Percentiles rank a stretch among this genome's conserved stretches.
Conservation (phyloP, 2,329 filamentous ascomycete species). For the Sphaerulina vaccinii region DNA sequence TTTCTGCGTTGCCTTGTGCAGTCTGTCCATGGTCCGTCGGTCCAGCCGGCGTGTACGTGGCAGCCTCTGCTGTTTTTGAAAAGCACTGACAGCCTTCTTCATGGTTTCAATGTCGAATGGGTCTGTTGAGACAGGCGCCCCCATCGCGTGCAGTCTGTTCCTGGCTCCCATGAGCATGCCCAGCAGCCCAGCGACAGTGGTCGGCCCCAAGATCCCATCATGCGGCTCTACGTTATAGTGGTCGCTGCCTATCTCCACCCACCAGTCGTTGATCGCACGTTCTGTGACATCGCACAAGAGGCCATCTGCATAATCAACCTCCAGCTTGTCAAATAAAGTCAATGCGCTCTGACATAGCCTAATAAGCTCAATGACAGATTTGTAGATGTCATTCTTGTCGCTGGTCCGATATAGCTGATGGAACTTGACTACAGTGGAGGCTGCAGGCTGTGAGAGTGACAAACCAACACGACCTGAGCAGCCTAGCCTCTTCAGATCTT, state of each 20-base stretch:
- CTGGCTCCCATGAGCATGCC: constrained; percentile 86
- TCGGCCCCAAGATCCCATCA: constrained; percentile 88
- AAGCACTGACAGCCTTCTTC: constrained; percentile 80
- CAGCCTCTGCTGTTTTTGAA: constrained; percentile 86
- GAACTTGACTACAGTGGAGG: constrained; percentile 86
- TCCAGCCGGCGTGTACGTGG: constrained; percentile 76
- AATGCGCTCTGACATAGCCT: constrained; percentile 89
- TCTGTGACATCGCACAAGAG: constrained; percentile 92
- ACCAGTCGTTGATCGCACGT: constrained; percentile 88
- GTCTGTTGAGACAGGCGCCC: constrained; percentile 83
- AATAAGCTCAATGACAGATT: constrained; percentile 81
- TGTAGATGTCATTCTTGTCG: constrained; percentile 74
- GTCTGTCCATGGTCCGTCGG: constrained; percentile 73
- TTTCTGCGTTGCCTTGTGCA: constrained; percentile 84
- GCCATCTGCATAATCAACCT: constrained; percentile 87
- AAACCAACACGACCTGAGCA: constrained; percentile 88
- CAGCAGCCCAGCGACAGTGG: constrained; percentile 82
- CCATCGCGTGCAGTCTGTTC: constrained; percentile 81
- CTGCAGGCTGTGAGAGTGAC: constrained; percentile 72
- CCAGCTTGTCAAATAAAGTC: constrained; percentile 81
- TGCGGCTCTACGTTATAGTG: constrained; percentile 90
- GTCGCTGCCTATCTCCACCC: constrained; percentile 88
- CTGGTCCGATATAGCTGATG: constrained; percentile 84
- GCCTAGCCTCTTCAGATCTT: constrained; percentile 85
- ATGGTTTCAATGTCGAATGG: constrained; percentile 81